Evolutionary conservation across 306 rosid genomes (phyloP).

Genomic region (Dryas alaskensis): DNA sequence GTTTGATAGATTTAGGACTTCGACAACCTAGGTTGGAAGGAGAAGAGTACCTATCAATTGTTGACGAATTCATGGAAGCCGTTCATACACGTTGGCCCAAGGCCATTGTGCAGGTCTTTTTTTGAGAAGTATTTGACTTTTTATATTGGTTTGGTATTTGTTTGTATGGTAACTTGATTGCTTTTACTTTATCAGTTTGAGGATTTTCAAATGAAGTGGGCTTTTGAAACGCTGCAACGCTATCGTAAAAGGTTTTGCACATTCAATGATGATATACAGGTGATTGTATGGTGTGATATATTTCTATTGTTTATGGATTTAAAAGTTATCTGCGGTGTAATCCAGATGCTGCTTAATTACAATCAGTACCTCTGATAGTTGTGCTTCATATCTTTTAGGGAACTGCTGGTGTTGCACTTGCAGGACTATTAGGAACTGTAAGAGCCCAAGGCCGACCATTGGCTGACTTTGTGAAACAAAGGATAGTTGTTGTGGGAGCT

Average conservation of each 20-base stretch:
- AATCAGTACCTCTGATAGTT: not conserved
- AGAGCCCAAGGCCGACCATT: slow-evolving; percentile 94
- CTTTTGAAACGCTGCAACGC: slow-evolving; percentile 90
- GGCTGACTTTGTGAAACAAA: slow-evolving; percentile 77
- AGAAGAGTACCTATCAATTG: slow-evolving; percentile 84
- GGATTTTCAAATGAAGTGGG: slow-evolving; percentile 99
- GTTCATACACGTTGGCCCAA: slow-evolving; percentile 95
- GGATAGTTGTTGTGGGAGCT: slow-evolving; percentile 97
- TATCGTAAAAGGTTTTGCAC: slow-evolving; percentile 91
- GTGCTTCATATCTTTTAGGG: slow-evolving; percentile 58
- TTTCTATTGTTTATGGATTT: slow-evolving; percentile 19
- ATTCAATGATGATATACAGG: slow-evolving; percentile 99
- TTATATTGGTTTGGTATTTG: slow-evolving; percentile 17
- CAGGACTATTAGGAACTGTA: slow-evolving; percentile 89
- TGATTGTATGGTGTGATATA: slow-evolving; percentile 35
- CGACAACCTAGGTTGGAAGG: slow-evolving; percentile 98
- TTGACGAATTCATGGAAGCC: slow-evolving; percentile 99
- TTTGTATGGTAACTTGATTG: slow-evolving; percentile 32
- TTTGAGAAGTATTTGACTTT: slow-evolving; percentile 24
- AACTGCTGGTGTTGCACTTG: slow-evolving; percentile 99
- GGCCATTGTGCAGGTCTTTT: slow-evolving; percentile 85
- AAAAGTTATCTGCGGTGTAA: not conserved
- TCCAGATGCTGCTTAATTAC: slow-evolving; percentile 2
- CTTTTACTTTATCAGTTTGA: slow-evolving; percentile 66
- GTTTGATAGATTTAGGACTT: slow-evolving; percentile 87